Evolutionary conservation across 1,284 basidiomycete species (phyloP).

Genomic region (Ganoderma resinaceum): DNA sequence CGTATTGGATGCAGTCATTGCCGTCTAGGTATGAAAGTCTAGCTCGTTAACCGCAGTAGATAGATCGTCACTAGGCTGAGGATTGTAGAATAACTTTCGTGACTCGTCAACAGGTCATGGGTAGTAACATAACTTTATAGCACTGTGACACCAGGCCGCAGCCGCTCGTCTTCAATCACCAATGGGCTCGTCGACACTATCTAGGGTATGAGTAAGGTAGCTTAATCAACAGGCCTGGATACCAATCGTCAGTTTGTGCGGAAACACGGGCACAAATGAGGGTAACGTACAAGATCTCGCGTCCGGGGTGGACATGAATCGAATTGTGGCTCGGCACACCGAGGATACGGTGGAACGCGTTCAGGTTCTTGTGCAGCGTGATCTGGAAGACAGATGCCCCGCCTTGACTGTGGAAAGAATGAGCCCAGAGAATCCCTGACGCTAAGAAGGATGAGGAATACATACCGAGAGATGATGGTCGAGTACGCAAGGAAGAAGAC

Average conservation of each 20-base stretch:
- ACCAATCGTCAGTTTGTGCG: not conserved
- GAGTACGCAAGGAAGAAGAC: slow-evolving; percentile 90
- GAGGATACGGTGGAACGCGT: slow-evolving; percentile 90
- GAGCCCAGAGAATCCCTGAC: not conserved
- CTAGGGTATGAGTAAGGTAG: not conserved
- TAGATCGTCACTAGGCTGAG: slow-evolving; percentile 5
- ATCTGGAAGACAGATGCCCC: slow-evolving; percentile 93
- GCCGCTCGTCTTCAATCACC: not conserved
- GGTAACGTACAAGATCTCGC: slow-evolving; percentile 54
- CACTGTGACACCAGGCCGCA: slow-evolving; percentile 7
- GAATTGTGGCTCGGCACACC: slow-evolving; percentile 80
- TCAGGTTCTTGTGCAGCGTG: slow-evolving; percentile 96
- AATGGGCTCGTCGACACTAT: not conserved
- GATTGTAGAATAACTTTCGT: slow-evolving; percentile 9
- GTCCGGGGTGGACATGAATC: slow-evolving; percentile 66
- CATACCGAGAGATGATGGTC: slow-evolving; percentile 71
- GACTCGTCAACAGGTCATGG: slow-evolving; percentile 1
- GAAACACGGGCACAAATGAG: no score
- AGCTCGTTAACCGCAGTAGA: slow-evolving; percentile 5
- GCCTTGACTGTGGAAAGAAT: slow-evolving; percentile 70
- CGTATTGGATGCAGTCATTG: not conserved
- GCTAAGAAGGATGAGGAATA: slow-evolving; percentile 17
- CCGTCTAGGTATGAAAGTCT: not conserved
- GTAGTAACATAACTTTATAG: slow-evolving; percentile 9
- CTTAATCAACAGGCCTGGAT: slow-evolving; percentile 19